A percentile compares a stretch with the other conserved stretches of the same genome.
These are phyloP conservation scores for Brettanomyces anomalus DNA, from an alignment of 805 yeast genomes.

Conservation along the genomic window DNA sequence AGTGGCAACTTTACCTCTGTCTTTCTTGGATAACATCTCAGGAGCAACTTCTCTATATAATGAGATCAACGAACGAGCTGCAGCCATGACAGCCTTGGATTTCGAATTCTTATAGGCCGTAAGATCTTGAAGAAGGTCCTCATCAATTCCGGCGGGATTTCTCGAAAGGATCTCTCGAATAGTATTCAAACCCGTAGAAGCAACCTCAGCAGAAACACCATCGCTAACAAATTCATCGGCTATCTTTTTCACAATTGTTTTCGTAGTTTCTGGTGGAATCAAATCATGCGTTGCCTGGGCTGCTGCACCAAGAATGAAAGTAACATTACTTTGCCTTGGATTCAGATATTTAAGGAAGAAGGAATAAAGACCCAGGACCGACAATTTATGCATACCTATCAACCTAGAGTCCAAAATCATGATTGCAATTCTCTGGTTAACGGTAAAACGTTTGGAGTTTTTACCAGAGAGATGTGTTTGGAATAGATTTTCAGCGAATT, in stretches of 20 bases:
- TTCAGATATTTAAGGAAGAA: conserved; percentile 83
- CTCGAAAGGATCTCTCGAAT: conserved; percentile 88
- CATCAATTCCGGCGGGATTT: conserved; percentile 91
- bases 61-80: conserved; percentile 80
- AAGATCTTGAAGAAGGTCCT: conserved; percentile 79
- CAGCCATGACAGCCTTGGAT: conserved; percentile 88
- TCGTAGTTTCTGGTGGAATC: conserved; percentile 90
- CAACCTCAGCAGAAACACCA: conserved; percentile 97
- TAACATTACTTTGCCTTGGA: conserved; percentile 90
- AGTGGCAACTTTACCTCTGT: conserved; percentile 87
- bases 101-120: conserved; percentile 88
- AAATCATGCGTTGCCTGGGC: conserved; percentile 96
- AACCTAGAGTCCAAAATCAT: conserved; percentile 83
- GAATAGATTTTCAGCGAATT: conserved; percentile 84
- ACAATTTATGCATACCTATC: conserved; percentile 90
- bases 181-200: conserved; percentile 95
- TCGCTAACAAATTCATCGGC: conserved; percentile 98
- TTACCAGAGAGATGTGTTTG: conserved; percentile 63
- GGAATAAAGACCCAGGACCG: conserved; percentile 83
- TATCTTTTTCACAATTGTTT: conserved; percentile 75
- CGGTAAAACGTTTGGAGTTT: conserved; percentile 57
- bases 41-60: conserved; percentile 94
- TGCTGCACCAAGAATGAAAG: conserved; percentile 92
- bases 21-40: conserved; percentile 82
- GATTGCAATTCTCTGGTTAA: conserved; percentile 84